These are phyloP conservation scores for Eutrema japonicum DNA, from an alignment of 345 rosid genomes.

Conservation along the genomic window DNA sequence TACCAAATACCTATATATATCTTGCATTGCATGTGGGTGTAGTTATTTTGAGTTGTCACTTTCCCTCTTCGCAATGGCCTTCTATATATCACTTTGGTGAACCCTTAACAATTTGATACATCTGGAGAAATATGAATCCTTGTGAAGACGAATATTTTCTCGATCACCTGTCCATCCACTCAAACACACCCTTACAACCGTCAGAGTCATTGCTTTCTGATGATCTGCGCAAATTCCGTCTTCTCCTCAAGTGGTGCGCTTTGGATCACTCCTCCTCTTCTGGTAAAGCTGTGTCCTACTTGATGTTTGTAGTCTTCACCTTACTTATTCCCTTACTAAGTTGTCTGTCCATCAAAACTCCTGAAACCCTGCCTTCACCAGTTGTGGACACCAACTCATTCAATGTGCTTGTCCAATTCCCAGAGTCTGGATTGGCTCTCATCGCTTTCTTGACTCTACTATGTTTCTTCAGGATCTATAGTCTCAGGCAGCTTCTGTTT, in stretches of 20 bases:
- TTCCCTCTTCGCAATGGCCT: slow-evolving; percentile 10
- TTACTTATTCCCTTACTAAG: slow-evolving; percentile 52
- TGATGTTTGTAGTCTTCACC: slow-evolving; percentile 52
- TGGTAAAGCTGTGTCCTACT: slow-evolving; percentile 57
- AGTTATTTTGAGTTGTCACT: slow-evolving; percentile 28
- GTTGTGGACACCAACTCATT: slow-evolving; percentile 48
- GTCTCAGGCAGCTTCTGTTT: slow-evolving; percentile 66
- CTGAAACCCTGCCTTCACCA: slow-evolving; percentile 34
- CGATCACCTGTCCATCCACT: slow-evolving; percentile 16
- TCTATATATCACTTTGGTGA: slow-evolving; percentile 1
- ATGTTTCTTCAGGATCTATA: slow-evolving; percentile 57
- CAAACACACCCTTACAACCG: slow-evolving; percentile 43
- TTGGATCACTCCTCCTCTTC: slow-evolving; percentile 66
- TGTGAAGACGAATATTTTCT: slow-evolving; percentile 33
- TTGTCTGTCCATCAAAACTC: slow-evolving; percentile 45
- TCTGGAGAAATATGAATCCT: slow-evolving; percentile 23
- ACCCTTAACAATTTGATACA: slow-evolving; percentile 2
- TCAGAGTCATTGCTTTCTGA: slow-evolving; percentile 52
- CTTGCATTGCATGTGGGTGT: slow-evolving; percentile 19
- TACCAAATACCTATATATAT: slow-evolving; percentile 18
- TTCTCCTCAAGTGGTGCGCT: slow-evolving; percentile 67
- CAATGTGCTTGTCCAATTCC: slow-evolving; percentile 68
- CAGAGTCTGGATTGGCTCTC: slow-evolving; percentile 63
- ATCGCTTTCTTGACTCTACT: slow-evolving; percentile 61
- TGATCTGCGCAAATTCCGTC: slow-evolving; percentile 57